phyloP scores from a whole-genome alignment of 2,329 filamentous ascomycete species.

The Xylaria polymorpha region DNA sequence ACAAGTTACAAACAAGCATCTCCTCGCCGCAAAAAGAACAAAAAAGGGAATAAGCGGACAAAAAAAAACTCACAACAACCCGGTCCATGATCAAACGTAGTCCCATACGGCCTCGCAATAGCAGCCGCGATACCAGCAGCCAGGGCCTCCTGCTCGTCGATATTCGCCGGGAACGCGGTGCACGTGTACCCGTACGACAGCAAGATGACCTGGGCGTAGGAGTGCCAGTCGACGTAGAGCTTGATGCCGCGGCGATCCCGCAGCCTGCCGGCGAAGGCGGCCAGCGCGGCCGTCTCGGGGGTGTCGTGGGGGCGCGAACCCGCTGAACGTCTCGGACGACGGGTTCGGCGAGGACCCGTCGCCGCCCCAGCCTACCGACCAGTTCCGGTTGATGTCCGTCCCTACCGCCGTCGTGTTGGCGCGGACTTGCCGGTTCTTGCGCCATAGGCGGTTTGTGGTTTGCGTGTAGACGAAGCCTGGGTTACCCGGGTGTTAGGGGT shows the following conservation, averaged over 20 bases:
- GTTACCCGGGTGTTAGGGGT: too few species aligned
- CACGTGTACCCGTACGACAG: constrained; percentile 68
- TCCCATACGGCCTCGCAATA: constrained; percentile 51
- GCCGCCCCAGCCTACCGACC: constrained; percentile 60
- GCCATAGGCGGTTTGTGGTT: constrained; percentile 62
- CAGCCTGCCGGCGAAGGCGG: constrained; percentile 59
- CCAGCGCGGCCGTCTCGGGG: constrained; percentile 61
- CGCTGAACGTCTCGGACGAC: constrained; percentile 59
- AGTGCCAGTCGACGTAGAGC: constrained; percentile 70
- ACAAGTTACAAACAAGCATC: too few species aligned
- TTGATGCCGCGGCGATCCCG: constrained; percentile 58
- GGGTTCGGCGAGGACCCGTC: constrained; percentile 59
- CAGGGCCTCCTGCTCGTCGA: constrained; percentile 57
- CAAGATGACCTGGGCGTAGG: constrained; percentile 66
- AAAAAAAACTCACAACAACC: constrained; percentile 38
- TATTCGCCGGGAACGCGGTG: constrained; percentile 55
- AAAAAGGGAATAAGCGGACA: not conserved
- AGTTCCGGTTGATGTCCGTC: constrained; percentile 66
- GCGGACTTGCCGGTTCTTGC: constrained; percentile 62
- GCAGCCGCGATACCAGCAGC: constrained; percentile 48
- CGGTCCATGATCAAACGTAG: constrained; percentile 44
- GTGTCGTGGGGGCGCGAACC: constrained; percentile 55
- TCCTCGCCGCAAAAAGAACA: not conserved
- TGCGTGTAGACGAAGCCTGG: constrained; percentile 64
- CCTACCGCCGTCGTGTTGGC: constrained; percentile 58